Evolutionary conservation across 768 basidiomycete species (phyloP).

Genomic region (Macrolepiota dolichaula): DNA sequence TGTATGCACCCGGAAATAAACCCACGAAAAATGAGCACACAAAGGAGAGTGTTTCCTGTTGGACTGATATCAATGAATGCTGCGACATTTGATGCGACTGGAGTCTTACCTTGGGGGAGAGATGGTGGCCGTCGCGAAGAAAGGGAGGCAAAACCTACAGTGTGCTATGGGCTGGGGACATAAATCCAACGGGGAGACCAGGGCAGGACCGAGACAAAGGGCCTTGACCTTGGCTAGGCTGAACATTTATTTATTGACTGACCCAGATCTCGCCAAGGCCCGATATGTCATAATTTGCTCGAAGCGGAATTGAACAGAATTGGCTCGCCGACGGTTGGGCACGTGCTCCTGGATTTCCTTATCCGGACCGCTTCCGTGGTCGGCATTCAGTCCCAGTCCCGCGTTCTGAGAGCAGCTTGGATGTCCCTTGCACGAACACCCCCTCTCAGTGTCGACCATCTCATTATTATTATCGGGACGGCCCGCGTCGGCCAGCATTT

Average conservation of each 20-base stretch:
- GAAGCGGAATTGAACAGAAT: slow-evolving; percentile 2
- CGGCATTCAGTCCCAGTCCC: too few relatives aligned
- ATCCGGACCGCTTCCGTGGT: not conserved
- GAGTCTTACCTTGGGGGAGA: not conserved
- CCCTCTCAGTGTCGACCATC: not conserved
- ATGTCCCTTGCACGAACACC: not conserved
- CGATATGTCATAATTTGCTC: slow-evolving; percentile 9
- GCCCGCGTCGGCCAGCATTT: not conserved
- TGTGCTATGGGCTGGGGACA: not conserved
- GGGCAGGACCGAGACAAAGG: not conserved
- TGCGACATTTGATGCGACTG: not conserved
- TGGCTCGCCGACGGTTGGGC: not conserved
- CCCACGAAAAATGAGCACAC: not conserved
- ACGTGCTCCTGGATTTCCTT: not conserved
- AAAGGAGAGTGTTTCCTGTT: slow-evolving; percentile 3
- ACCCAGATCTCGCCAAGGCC: slow-evolving; percentile 11
- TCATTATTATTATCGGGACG: not conserved
- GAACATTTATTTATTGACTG: slow-evolving; percentile 4
- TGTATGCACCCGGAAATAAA: not conserved
- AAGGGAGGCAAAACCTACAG: not conserved
- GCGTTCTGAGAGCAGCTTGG: not conserved
- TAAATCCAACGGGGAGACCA: slow-evolving; percentile 2
- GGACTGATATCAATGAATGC: slow-evolving; percentile 2
- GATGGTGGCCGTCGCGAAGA: not conserved
- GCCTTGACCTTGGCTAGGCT: not conserved